Evolutionary conservation across 2,329 filamentous ascomycete genomes (phyloP).

Genomic region (Fusarium foetens): DNA sequence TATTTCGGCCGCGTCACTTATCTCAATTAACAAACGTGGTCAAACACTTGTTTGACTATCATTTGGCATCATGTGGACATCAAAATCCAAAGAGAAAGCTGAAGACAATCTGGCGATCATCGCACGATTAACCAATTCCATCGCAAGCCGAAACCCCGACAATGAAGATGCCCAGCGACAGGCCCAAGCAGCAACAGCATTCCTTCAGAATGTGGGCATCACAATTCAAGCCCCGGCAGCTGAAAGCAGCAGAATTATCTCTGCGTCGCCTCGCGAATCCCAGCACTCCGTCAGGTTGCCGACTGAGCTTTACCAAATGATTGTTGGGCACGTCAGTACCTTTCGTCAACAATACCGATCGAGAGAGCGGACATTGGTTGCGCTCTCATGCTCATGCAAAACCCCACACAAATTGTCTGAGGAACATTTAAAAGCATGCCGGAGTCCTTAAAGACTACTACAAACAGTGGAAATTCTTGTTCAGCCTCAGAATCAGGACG

Average conservation of each 20-base stretch:
- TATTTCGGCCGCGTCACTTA: background rate
- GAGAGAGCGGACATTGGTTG: background rate
- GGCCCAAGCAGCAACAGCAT: background rate
- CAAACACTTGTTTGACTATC: background rate
- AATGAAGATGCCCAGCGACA: background rate
- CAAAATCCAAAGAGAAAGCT: accelerated
- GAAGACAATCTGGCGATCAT: background rate
- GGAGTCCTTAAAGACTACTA: background rate
- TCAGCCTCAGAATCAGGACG: background rate
- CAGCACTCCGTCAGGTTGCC: accelerated
- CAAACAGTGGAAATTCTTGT: background rate
- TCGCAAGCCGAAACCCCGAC: background rate
- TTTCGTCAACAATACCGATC: background rate
- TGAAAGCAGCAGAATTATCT: background rate
- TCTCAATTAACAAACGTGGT: background rate
- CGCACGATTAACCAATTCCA: background rate
- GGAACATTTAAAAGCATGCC: background rate
- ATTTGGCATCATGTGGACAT: background rate
- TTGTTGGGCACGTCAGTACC: background rate
- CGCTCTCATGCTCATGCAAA: background rate
- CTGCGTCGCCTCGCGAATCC: accelerated
- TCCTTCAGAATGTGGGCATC: background rate
- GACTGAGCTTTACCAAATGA: background rate
- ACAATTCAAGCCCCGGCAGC: accelerated
- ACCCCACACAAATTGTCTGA: background rate